phyloP scores from a whole-genome alignment of 73 alveolate genomes.

The Durusdinium trenchii region DNA sequence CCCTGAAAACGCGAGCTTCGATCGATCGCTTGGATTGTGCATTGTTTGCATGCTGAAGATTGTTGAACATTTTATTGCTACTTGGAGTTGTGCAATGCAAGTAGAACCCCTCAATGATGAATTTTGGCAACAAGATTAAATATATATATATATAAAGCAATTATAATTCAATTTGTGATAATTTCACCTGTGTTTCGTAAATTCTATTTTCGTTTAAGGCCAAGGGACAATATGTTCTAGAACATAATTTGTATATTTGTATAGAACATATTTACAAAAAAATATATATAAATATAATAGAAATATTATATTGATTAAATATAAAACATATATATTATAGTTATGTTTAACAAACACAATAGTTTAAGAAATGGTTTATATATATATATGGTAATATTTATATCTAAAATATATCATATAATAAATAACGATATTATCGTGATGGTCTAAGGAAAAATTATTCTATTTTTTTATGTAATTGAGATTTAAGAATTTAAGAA shows the following conservation, averaged over 20 bases:
- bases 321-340: neutral
- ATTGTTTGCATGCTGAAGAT: neutral
- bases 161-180: neutral
- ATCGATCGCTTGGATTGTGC: neutral
- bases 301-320: neutral
- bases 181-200: neutral
- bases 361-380: too few relatives aligned
- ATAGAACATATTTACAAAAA: neutral
- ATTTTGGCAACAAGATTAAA: neutral
- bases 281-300: neutral
- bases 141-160: neutral
- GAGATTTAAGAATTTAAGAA: neutral
- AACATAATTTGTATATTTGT: neutral
- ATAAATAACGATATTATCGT: neutral
- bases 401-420: neutral
- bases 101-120: too few relatives aligned
- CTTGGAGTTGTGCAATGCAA: too few relatives aligned
- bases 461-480: neutral
- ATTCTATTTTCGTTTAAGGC: neutral
- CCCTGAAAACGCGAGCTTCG: neutral
- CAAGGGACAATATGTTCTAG: neutral
- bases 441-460: neutral
- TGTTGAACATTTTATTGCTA: too few relatives aligned
- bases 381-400: neutral
- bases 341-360: neutral